Evolutionary conservation across 352 stramenopile species (phyloP).

Genomic region (Thalassiosira pacifica): DNA sequence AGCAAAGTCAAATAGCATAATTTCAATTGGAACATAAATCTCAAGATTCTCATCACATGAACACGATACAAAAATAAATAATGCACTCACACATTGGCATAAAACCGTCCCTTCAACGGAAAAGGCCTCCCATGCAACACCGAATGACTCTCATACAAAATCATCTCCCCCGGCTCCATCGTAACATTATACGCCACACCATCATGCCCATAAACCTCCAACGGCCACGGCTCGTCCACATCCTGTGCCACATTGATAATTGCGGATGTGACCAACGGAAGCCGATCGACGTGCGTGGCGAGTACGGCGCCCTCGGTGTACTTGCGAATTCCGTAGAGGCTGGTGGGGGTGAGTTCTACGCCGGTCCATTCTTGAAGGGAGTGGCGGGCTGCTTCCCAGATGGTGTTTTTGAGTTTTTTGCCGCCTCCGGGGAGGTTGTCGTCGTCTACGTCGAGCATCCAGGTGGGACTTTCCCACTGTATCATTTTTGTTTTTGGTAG

Average conservation of each 20-base stretch:
- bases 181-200: slow-evolving; percentile 89
- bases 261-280: slow-evolving; percentile 77
- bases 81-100: slow-evolving; percentile 82
- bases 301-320: slow-evolving; percentile 81
- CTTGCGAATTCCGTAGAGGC: slow-evolving; percentile 86
- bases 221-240: slow-evolving; percentile 85
- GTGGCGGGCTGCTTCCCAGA: slow-evolving; percentile 80
- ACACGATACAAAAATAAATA: too few relatives aligned
- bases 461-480: slow-evolving; percentile 82
- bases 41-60: too few relatives aligned
- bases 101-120: slow-evolving; percentile 80
- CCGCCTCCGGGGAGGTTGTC: slow-evolving; percentile 68
- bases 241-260: slow-evolving; percentile 91
- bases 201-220: slow-evolving; percentile 90
- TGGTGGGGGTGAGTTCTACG: slow-evolving; percentile 86
- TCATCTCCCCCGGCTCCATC: slow-evolving; percentile 88
- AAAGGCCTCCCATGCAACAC: slow-evolving; percentile 83
- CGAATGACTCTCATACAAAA: slow-evolving; percentile 88
- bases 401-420: slow-evolving; percentile 67
- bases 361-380: slow-evolving; percentile 87
- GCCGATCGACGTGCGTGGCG: slow-evolving; percentile 86
- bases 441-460: slow-evolving; percentile 87
- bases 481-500: slow-evolving; percentile 53
- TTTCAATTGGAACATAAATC: too few relatives aligned
- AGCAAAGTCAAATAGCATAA: too few relatives aligned